Evolutionary conservation across 805 yeast species (phyloP).

Genomic region (Candida nitratophila): DNA sequence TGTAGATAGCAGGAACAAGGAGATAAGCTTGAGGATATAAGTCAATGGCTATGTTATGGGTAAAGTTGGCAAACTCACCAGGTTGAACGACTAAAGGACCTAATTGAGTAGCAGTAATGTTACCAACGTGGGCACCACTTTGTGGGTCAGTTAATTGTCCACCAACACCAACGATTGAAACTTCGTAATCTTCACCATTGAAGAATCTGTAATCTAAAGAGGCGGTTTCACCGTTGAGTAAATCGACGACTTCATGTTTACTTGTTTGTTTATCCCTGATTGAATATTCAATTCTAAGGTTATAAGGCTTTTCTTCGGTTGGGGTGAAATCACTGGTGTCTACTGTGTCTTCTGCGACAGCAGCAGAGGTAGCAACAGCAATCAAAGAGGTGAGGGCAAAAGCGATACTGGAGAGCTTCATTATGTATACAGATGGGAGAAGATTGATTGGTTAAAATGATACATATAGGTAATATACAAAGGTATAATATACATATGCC

Average conservation of each 20-base stretch:
- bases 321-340: slow-evolving; percentile 20
- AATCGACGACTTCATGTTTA: slow-evolving; percentile 33
- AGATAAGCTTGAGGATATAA: slow-evolving; percentile 47
- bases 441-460: background rate
- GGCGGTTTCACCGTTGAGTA: slow-evolving; percentile 44
- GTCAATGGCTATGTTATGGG: slow-evolving; percentile 54
- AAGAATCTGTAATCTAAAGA: slow-evolving; percentile 43
- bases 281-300: slow-evolving; percentile 41
- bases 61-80: slow-evolving; percentile 42
- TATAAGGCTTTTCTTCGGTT: slow-evolving; percentile 31
- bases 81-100: slow-evolving; percentile 52
- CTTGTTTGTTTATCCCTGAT: slow-evolving; percentile 37
- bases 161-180: slow-evolving; percentile 59
- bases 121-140: slow-evolving; percentile 44
- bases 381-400: slow-evolving; percentile 8
- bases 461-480: background rate
- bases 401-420: slow-evolving; percentile 15
- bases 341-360: slow-evolving; percentile 5
- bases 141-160: slow-evolving; percentile 55
- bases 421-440: background rate
- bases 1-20: slow-evolving; percentile 53
- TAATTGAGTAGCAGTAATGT: slow-evolving; percentile 56
- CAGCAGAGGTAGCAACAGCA: slow-evolving; percentile 5
- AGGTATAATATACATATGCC: too few species aligned
- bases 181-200: slow-evolving; percentile 45